These are phyloP conservation scores for Durio zibethinus DNA, from an alignment of 345 rosid species.

Conservation along the genomic window DNA sequence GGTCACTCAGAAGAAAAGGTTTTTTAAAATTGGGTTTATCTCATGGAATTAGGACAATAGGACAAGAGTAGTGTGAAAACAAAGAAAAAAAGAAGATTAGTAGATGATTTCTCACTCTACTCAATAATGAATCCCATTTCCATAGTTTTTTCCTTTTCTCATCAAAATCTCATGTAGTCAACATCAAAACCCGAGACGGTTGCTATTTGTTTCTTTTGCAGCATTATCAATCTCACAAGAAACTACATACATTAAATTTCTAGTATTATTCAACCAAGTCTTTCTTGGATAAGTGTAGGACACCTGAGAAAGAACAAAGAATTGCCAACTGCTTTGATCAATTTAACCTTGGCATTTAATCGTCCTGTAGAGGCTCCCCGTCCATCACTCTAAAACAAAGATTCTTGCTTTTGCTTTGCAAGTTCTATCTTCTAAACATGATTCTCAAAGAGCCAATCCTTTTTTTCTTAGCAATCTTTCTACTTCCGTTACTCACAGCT, in stretches of 20 bases:
- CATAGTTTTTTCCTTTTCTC: background rate
- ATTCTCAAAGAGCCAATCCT: constrained; percentile 7
- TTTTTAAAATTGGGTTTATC: background rate
- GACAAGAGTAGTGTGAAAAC: constrained; percentile 7
- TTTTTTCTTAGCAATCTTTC: constrained; percentile 6
- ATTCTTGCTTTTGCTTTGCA: background rate
- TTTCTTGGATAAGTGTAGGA: background rate
- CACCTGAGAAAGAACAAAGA: background rate
- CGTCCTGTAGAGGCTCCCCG: no score
- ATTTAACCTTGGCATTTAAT: no score
- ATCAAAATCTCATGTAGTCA: background rate
- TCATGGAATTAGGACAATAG: background rate
- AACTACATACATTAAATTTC: background rate
- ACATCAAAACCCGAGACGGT: background rate
- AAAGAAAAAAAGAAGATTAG: background rate
- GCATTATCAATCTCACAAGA: background rate
- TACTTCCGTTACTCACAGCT: background rate
- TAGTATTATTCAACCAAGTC: background rate
- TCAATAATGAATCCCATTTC: constrained; percentile 1
- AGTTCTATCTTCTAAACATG: constrained; percentile 2
- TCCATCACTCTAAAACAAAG: background rate
- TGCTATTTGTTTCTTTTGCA: background rate
- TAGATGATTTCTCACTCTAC: background rate
- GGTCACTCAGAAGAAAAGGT: background rate
- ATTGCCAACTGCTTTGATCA: background rate